Conservation (phyloP, 108 stramenopile genomes). For the Cylindrotheca fusiformis region DNA sequence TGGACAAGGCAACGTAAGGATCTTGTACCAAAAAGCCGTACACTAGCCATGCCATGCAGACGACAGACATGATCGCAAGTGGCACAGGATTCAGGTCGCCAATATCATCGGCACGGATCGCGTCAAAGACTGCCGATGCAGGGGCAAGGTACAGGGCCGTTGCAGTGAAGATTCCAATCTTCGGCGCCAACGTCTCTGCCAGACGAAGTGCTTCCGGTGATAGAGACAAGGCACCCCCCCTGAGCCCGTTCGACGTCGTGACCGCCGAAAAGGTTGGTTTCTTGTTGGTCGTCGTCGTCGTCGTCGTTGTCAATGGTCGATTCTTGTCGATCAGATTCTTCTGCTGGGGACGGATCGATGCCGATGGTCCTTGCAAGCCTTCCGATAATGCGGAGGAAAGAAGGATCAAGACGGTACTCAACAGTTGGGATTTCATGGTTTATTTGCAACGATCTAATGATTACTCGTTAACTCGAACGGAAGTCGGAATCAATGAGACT, state of each 20-base stretch:
- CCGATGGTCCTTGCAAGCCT: too few species aligned
- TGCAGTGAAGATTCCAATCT: conserved; percentile 42
- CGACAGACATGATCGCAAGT: conserved; percentile 46
- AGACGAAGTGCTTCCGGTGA: background rate
- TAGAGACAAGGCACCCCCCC: background rate
- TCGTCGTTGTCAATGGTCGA: too few species aligned
- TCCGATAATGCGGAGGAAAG: too few species aligned
- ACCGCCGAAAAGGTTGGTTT: too few species aligned
- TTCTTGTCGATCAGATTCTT: too few species aligned
- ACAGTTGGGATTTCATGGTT: too few species aligned
- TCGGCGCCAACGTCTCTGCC: conserved; percentile 32
- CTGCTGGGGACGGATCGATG: too few species aligned
- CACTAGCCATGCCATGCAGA: conserved; percentile 41
- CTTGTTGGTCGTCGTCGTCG: too few species aligned
- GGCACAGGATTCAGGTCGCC: conserved; percentile 47
- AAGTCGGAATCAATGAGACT: too few species aligned
- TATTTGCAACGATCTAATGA: too few species aligned
- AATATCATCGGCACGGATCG: conserved; percentile 17
- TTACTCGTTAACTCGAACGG: too few species aligned
- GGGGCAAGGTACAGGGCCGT: conserved; percentile 49
- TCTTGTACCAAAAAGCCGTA: conserved; percentile 46
- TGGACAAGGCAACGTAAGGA: conserved; percentile 45
- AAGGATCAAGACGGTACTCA: too few species aligned
- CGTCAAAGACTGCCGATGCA: conserved; percentile 30
- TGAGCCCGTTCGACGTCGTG: conserved; percentile 9